Conservation (phyloP, 2,329 filamentous ascomycete species). For the Fusarium nodosum region DNA sequence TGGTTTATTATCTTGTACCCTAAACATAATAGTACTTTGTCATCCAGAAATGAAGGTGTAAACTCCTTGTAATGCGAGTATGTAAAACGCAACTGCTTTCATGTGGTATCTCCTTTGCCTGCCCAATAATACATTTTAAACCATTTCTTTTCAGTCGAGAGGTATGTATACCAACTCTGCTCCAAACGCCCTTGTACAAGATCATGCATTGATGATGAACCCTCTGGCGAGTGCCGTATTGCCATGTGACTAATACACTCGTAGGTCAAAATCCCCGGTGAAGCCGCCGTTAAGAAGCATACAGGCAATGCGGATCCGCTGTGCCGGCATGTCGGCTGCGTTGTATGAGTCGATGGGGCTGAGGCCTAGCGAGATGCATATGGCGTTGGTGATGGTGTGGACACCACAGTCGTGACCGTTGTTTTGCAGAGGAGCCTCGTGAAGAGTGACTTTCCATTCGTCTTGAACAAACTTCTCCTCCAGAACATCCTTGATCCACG, state of each 20-base stretch:
- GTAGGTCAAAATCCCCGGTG: slow-evolving; percentile 68
- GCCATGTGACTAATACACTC: slow-evolving; percentile 51
- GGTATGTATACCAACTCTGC: slow-evolving; percentile 22
- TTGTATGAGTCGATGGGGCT: slow-evolving; percentile 65
- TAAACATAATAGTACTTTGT: background rate
- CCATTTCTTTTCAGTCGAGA: slow-evolving; percentile 18
- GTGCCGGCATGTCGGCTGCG: slow-evolving; percentile 68
- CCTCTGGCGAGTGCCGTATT: background rate
- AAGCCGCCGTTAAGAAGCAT: slow-evolving; percentile 78
- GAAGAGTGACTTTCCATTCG: slow-evolving; percentile 71
- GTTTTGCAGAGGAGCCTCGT: slow-evolving; percentile 67
- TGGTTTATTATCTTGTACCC: background rate
- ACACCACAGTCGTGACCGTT: slow-evolving; percentile 84
- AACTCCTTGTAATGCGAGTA: slow-evolving; percentile 11
- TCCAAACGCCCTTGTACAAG: slow-evolving; percentile 41
- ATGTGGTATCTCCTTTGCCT: slow-evolving; percentile 43
- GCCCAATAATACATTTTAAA: slow-evolving; percentile 35
- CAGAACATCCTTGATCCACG: slow-evolving; percentile 72
- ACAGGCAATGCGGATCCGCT: slow-evolving; percentile 73
- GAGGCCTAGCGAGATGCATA: slow-evolving; percentile 70
- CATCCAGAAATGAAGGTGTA: slow-evolving; percentile 6
- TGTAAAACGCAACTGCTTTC: slow-evolving; percentile 33
- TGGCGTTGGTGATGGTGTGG: slow-evolving; percentile 79
- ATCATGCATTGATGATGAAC: slow-evolving; percentile 17
- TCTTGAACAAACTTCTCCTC: slow-evolving; percentile 63